Evolutionary conservation across 2,329 filamentous ascomycete genomes (phyloP), one percentile per base, ranked within the genome.

Genomic region (Aureobasidium musti): DNA sequence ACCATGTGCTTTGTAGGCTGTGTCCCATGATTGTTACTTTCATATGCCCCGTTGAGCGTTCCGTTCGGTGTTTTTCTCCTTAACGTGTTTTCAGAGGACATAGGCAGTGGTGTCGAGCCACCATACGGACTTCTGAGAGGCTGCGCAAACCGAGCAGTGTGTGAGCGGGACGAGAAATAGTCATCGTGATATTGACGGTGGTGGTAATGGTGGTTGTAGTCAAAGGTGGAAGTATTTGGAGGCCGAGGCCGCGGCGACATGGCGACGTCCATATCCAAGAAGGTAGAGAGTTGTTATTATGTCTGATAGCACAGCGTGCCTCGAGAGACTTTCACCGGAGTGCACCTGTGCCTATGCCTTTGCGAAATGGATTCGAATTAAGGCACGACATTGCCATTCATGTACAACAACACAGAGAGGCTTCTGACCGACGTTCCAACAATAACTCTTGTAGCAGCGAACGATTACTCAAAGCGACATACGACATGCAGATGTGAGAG

Each of bases 11-110:
- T 97, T 1, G 89, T 87, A 37, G 74, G 70, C 35, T 72, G 70
- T 21, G 68, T 37, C 23, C 72, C 70, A 43, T 74, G 73, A 13
- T 69, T 71, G 5, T 91, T 91, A 37, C 91, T 92, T 82, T 98
- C 93, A 74, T 97, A 97, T 13, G 92, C 92, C 64, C 91, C 92
- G 70, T 94, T 89, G 68, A 98, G 85, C 43, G 92, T 97, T n/a
- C 94, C 95, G 74, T 89, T 94, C 5, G 94, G 95, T 10, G 94
- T 98, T 78, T 98, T 98, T 71, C 94, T 87, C 70, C 94, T 87
- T 66, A 97, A 82, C 72, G 91, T 90, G 77, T 96, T 88, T 76
- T 97, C 92, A 64, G 77, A 53, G 7, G 39, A 43, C 21, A 28
- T 21, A 23, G 53, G 41, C 17, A 45, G 53, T 37, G 50, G 19